Conservation (phyloP, 2,329 filamentous ascomycete genomes). For the Coniochaeta prunicola region DNA sequence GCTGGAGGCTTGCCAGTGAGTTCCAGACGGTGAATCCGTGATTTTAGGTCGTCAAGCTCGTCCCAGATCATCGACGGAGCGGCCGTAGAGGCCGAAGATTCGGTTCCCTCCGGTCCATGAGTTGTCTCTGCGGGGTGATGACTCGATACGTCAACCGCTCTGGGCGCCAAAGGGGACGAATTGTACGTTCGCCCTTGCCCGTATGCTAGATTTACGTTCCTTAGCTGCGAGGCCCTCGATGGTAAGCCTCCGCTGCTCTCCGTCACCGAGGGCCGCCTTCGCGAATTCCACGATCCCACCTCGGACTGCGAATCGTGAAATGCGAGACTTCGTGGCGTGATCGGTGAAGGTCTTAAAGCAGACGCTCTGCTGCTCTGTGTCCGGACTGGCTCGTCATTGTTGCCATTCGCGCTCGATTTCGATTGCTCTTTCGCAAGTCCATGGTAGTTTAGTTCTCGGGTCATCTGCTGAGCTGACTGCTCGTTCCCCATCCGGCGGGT, state of each 20-base stretch:
- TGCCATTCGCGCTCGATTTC: constrained; percentile 22
- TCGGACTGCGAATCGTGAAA: constrained; percentile 34
- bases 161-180: constrained; percentile 52
- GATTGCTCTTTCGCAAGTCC: constrained; percentile 34
- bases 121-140: constrained; percentile 28
- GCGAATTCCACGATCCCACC: constrained; percentile 21
- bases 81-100: constrained; percentile 81
- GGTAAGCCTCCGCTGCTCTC: constrained; percentile 33
- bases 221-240: constrained; percentile 36
- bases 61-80: constrained; percentile 96
- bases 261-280: constrained; percentile 39
- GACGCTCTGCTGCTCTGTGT: constrained; percentile 11
- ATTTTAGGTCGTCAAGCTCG: constrained; percentile 91
- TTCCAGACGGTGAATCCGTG: constrained; percentile 83
- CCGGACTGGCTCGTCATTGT: not conserved
- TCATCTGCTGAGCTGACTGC: constrained; percentile 27
- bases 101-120: constrained; percentile 58
- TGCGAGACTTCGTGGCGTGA: constrained; percentile 40
- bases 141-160: constrained; percentile 24
- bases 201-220: constrained; percentile 28
- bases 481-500: constrained; percentile 33
- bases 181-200: constrained; percentile 41
- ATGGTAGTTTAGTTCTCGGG: constrained; percentile 38
- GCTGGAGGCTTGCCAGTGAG: constrained; percentile 80
- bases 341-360: constrained; percentile 31